Percentiles rank a stretch among this genome's conserved stretches.
phyloP scores from a whole-genome alignment of 306 rosid species.

The Pachyrhizus erosus region DNA sequence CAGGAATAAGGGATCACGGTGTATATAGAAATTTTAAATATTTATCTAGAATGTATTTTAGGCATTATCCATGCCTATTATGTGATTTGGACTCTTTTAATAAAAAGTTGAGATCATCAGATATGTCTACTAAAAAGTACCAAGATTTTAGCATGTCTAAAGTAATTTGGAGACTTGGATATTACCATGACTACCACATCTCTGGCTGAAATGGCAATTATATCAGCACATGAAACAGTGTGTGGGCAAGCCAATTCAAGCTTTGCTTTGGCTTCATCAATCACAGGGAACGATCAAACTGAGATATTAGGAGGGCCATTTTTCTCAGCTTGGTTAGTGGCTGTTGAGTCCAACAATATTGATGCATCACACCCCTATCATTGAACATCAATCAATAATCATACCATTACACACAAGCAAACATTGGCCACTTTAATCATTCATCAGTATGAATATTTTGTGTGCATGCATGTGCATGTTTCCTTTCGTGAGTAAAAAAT shows the following conservation, averaged over 20 bases:
- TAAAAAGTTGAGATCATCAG: background rate
- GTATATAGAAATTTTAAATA: background rate
- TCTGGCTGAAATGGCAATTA: conserved; percentile 73
- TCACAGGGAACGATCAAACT: conserved; percentile 66
- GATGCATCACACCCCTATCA: conserved; percentile 86
- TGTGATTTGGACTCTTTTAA: background rate
- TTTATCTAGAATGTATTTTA: conserved; percentile 6
- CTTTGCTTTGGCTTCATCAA: conserved; percentile 66
- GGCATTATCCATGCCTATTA: conserved; percentile 14
- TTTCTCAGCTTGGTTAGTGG: conserved; percentile 75
- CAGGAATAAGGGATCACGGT: background rate
- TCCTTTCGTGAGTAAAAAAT: background rate
- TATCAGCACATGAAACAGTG: conserved; percentile 78
- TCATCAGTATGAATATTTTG: conserved; percentile 25
- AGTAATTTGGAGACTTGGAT: conserved; percentile 30
- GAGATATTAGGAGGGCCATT: conserved; percentile 79
- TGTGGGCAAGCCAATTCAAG: conserved; percentile 73
- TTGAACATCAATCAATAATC: background rate
- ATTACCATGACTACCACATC: conserved; percentile 73
- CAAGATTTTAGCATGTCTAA: conserved; percentile 7
- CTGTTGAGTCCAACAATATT: conserved; percentile 67
- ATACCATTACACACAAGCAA: background rate
- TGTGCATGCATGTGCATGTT: background rate
- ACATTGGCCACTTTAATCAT: background rate
- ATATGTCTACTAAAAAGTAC: background rate